Percentiles rank a stretch among this genome's conserved stretches.
These are phyloP conservation scores for Clarireedia hainanense DNA, from an alignment of 2,329 filamentous ascomycete genomes.

Conservation along the genomic window DNA sequence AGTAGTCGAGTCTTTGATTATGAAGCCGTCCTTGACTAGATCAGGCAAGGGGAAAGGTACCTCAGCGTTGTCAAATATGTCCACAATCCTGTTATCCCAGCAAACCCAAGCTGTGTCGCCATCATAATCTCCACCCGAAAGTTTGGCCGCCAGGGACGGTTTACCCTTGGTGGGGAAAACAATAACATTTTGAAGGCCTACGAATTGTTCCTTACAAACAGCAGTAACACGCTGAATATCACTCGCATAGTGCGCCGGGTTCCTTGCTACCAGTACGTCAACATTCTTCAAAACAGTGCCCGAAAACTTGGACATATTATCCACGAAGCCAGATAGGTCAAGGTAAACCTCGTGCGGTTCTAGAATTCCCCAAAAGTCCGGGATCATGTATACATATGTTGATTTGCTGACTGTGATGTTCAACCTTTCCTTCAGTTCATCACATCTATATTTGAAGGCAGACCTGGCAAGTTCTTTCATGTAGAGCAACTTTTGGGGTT, in stretches of 20 bases:
- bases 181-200: slow-evolving; percentile 67
- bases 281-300: slow-evolving; percentile 47
- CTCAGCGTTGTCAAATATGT: slow-evolving; percentile 57
- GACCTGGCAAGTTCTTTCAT: slow-evolving; percentile 38
- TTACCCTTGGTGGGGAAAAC: slow-evolving; percentile 63
- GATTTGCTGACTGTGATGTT: slow-evolving; percentile 55
- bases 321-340: slow-evolving; percentile 54
- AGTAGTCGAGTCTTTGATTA: slow-evolving; percentile 40
- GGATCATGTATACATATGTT: slow-evolving; percentile 56
- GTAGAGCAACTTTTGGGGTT: slow-evolving; percentile 39
- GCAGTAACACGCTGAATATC: slow-evolving; percentile 64
- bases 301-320: slow-evolving; percentile 43
- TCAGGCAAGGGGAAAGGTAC: slow-evolving; percentile 36
- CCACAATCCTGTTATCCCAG: slow-evolving; percentile 60
- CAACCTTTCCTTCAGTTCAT: slow-evolving; percentile 41
- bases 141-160: slow-evolving; percentile 56
- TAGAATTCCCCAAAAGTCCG: slow-evolving; percentile 56
- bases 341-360: slow-evolving; percentile 60
- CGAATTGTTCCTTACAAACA: slow-evolving; percentile 51
- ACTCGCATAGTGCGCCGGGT: slow-evolving; percentile 60
- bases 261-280: slow-evolving; percentile 60
- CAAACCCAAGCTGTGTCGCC: slow-evolving; percentile 73
- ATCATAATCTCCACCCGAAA: slow-evolving; percentile 77
- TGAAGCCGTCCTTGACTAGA: slow-evolving; percentile 39
- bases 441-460: slow-evolving; percentile 17